Evolutionary conservation across 371 early-diverging fungal species (phyloP), one percentile per base, ranked within the genome.

Genomic region (Mucor ambiguus): DNA sequence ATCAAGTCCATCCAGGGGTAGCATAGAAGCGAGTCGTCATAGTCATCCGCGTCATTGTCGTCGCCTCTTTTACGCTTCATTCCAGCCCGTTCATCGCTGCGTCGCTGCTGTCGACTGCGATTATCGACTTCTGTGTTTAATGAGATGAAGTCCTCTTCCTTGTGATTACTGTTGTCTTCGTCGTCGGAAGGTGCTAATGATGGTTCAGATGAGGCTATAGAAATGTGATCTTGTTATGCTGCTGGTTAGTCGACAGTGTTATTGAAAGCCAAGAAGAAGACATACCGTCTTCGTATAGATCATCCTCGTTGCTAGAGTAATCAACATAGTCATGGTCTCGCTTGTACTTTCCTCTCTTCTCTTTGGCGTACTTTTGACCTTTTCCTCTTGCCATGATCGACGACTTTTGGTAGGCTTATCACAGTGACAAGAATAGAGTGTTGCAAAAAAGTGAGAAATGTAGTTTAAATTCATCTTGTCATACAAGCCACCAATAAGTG

Each of bases 121-220:
- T 35, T 63, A 37, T 68, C 67, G 11, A 57, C 49, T 58, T 70
- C 63, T 14, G 43, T 52, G 33, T 62, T 52, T 4, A 75, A 44
- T 2, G 72, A 54, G 52, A 75, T 75, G 43, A 67, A 75, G 22
- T 75, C 76, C 29, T 75, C 72, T 44, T 69, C 75, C 37, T 11
- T 56, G 3, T 55, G 18, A 5, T 9, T 20, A 12, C 9, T 29
- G 6, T 20, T 35, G 28, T 46, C 37, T 6, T 28, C 14, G 1
- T 8, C 35, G 33, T 3, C 3, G 0, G 11, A 10, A 1, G 33
- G 14, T 26, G 16, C 11, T 43, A 41, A 30, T 29, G 4, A 30
- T 46, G 32, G 22, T 6, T 33, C 48, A 8, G 20, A 18, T n/a
- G 61, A 61, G 24, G 49, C 61, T 33, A 49, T 49, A 1, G 61